Percentiles rank a stretch among this genome's conserved stretches.
Conservation (phyloP, 345 rosid species). For the Citrus mangshanensis region DNA sequence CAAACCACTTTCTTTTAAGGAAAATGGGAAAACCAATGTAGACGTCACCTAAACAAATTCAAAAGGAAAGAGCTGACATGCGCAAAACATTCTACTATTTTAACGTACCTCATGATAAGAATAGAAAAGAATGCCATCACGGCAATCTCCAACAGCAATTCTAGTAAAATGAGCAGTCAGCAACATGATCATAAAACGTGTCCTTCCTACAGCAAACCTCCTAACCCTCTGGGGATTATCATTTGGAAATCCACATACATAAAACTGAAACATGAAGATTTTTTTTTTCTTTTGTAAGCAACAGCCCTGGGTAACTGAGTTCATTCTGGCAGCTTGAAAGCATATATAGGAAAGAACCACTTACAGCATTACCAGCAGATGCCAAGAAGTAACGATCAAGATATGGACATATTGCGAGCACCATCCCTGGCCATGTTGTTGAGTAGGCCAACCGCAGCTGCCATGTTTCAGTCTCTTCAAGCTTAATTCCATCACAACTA, state of each 20-base stretch:
- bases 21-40: neutral
- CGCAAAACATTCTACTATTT: constrained; percentile 1
- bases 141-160: constrained; percentile 97
- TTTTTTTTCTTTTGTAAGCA: constrained; percentile 20
- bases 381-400: constrained; percentile 86
- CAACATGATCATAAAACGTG: constrained; percentile 84
- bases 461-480: constrained; percentile 86
- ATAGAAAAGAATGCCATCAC: constrained; percentile 94
- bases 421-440: constrained; percentile 73
- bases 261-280: constrained; percentile 55
- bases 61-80: neutral
- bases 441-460: constrained; percentile 60
- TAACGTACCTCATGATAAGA: constrained; percentile 77
- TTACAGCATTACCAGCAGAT: constrained; percentile 97
- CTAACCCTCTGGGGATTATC: constrained; percentile 72
- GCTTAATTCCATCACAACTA: constrained; percentile 75
- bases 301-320: constrained; percentile 5
- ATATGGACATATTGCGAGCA: constrained; percentile 91
- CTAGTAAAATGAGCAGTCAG: constrained; percentile 75
- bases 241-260: constrained; percentile 72
- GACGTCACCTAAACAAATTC: neutral
- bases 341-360: constrained; percentile 23
- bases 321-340: constrained; percentile 13
- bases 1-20: neutral
- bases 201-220: constrained; percentile 72